Conservation (phyloP, 75 land plant genomes). For the Sequoiadendron giganteum region DNA sequence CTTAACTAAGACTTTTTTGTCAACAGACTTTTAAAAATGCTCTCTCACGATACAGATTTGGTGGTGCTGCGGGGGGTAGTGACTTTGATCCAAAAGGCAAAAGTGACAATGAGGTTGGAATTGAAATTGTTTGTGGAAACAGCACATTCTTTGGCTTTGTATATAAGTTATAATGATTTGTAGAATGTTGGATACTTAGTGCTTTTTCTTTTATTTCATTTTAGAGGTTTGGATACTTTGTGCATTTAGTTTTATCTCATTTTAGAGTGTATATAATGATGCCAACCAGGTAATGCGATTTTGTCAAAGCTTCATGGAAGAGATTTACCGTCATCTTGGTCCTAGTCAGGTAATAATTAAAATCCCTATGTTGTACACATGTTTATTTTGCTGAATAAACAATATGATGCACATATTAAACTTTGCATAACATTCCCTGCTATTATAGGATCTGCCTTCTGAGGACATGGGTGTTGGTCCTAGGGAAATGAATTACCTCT, state of each 20-base stretch:
- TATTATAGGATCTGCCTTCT: constrained; percentile 81
- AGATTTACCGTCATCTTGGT: constrained; percentile 84
- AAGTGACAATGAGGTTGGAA: constrained; percentile 94
- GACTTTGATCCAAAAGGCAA: constrained; percentile 99
- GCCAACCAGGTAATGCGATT: constrained; percentile 85
- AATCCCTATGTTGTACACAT: background rate
- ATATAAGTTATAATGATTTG: background rate
- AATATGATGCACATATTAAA: background rate
- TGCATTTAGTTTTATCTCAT: background rate
- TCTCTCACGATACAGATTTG: constrained; percentile 83
- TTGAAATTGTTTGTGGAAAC: background rate
- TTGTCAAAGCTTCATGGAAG: constrained; percentile 99
- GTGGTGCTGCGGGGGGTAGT: constrained; percentile 97
- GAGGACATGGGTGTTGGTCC: constrained; percentile 99
- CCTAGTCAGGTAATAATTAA: constrained; percentile 71
- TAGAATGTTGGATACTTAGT: background rate
- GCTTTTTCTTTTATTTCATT: constrained; percentile 2
- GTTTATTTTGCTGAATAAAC: background rate
- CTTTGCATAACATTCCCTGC: background rate
- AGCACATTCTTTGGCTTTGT: background rate
- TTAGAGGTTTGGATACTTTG: background rate
- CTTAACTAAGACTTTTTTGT: constrained; percentile 2
- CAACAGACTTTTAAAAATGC: constrained; percentile 93
- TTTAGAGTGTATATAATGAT: background rate
- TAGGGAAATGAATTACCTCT: constrained; percentile 96